Percentiles rank a stretch among this genome's conserved stretches.
Conservation (phyloP, 2,329 filamentous ascomycete species). For the Fusarium buxicola region DNA sequence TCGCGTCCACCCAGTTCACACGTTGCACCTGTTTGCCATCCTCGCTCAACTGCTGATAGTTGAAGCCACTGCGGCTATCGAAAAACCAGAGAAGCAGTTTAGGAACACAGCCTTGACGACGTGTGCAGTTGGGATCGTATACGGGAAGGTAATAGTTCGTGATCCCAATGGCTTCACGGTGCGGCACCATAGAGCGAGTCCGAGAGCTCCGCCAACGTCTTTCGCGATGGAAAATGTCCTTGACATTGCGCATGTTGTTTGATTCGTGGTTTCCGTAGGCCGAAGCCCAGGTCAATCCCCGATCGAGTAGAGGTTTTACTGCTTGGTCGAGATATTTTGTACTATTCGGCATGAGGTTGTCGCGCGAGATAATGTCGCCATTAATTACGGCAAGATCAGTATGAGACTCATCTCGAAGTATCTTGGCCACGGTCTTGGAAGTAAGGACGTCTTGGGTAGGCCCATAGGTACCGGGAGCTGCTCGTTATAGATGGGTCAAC, state of each 20-base stretch:
- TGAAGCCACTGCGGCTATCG: constrained; percentile 69
- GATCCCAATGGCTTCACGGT: constrained; percentile 49
- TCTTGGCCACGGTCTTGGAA: constrained; percentile 4
- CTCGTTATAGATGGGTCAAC: background rate
- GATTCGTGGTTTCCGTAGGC: constrained; percentile 79
- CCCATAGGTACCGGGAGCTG: constrained; percentile 21
- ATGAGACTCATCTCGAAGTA: constrained; percentile 11
- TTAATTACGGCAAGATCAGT: constrained; percentile 72
- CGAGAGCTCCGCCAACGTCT: constrained; percentile 51
- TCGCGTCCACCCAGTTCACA: constrained; percentile 56
- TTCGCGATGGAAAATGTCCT: constrained; percentile 54
- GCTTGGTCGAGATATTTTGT: constrained; percentile 68
- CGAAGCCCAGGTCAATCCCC: constrained; percentile 69
- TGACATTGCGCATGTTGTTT: constrained; percentile 66
- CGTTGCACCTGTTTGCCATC: constrained; percentile 55
- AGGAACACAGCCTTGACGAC: constrained; percentile 47
- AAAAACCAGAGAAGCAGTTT: constrained; percentile 76
- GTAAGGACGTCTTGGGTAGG: constrained; percentile 29
- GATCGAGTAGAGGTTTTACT: constrained; percentile 65
- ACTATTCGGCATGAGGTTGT: constrained; percentile 64
- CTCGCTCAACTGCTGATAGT: constrained; percentile 6
- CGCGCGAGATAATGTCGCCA: constrained; percentile 76
- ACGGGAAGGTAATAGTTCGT: constrained; percentile 62
- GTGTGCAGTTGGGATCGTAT: constrained; percentile 49
- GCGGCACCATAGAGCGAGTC: constrained; percentile 55